These are phyloP conservation scores for Neckera pumila DNA, from an alignment of 225 moss, liverwort and hornwort genomes.

Conservation along the genomic window DNA sequence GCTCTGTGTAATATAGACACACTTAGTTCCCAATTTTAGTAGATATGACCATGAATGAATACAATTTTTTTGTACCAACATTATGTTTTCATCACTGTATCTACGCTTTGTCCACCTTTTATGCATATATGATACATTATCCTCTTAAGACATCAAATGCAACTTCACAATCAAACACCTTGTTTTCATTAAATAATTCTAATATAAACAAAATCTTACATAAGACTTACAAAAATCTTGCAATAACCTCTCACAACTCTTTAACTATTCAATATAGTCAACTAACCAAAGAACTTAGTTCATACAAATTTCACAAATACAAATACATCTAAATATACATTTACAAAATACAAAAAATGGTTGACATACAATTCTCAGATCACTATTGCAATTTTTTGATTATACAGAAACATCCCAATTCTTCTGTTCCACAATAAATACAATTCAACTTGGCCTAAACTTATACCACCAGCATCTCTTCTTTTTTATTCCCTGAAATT, in stretches of 20 bases:
- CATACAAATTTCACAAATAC: neutral
- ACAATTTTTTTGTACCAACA: neutral
- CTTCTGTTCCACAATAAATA: rapidly evolving
- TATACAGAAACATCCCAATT: neutral
- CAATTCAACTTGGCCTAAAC: neutral
- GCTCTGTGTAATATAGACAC: neutral
- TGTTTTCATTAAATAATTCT: neutral
- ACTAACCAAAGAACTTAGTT: neutral
- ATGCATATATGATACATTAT: neutral
- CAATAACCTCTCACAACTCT: neutral
- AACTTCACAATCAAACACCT: neutral
- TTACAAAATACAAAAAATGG: neutral
- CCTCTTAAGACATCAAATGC: neutral
- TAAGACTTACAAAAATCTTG: neutral
- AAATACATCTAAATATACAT: too few species aligned
- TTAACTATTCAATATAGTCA: neutral
- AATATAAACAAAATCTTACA: rapidly evolving
- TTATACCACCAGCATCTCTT: neutral
- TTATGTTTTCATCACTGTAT: neutral
- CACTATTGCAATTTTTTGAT: neutral
- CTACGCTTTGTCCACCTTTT: neutral
- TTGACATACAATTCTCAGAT: neutral
- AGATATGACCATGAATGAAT: neutral
- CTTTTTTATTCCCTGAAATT: neutral
- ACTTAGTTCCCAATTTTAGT: rapidly evolving